These are phyloP conservation scores for Bonia amplexicaulis DNA, from an alignment of 176 grass and related monocot genomes.

Conservation along the genomic window DNA sequence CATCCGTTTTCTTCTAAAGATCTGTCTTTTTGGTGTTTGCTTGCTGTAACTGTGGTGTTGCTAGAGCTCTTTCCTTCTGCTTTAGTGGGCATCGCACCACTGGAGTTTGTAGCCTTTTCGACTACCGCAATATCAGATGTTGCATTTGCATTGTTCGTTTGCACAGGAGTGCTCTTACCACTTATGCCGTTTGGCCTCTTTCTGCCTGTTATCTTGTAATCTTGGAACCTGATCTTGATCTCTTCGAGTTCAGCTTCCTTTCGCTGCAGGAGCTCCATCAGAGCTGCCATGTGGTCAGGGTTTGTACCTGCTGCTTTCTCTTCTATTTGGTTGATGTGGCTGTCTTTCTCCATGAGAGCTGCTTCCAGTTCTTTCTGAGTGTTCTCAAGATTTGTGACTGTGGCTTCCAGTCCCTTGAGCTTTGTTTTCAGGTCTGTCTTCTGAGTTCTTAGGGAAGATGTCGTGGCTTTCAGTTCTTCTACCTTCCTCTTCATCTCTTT, in stretches of 20 bases:
- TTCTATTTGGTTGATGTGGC: conserved; percentile 42
- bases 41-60: conserved; percentile 26
- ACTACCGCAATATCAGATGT: not conserved
- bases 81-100: not conserved
- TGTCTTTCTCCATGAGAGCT: conserved; percentile 50
- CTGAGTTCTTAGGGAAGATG: conserved; percentile 56
- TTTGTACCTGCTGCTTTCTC: conserved; percentile 17
- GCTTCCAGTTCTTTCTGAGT: conserved; percentile 67
- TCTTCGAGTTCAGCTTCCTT: conserved; percentile 82
- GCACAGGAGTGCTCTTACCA: conserved; percentile 19
- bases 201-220: conserved; percentile 21
- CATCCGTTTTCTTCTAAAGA: conserved; percentile 42
- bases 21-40: conserved; percentile 12
- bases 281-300: conserved; percentile 38
- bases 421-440: conserved; percentile 69
- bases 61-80: conserved; percentile 27
- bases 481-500: conserved; percentile 61
- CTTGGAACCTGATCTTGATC: conserved; percentile 47
- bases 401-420: conserved; percentile 53
- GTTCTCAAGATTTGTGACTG: conserved; percentile 44
- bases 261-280: conserved; percentile 63
- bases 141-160: conserved; percentile 17
- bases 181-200: not conserved
- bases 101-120: conserved; percentile 21
- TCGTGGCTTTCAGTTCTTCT: conserved; percentile 62